Evolutionary conservation across 2,329 filamentous ascomycete species (phyloP).

Genomic region (Didymellaceae sp.): DNA sequence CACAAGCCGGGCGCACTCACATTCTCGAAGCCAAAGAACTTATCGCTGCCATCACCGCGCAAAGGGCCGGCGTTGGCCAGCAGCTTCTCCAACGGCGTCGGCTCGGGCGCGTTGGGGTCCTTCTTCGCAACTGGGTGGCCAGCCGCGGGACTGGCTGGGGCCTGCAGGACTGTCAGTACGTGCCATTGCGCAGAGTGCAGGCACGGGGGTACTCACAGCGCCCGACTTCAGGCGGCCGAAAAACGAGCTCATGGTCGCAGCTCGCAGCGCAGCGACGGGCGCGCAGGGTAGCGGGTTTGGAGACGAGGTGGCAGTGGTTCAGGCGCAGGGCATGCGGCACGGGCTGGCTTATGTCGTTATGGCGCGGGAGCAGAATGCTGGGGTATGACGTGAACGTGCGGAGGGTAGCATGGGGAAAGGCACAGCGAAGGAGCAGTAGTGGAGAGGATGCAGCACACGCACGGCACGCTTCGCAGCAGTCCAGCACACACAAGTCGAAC

Average conservation of each 20-base stretch:
- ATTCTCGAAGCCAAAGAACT: constrained; percentile 98
- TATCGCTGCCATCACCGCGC: constrained; percentile 88
- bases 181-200: constrained; percentile 27
- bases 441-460: constrained; percentile 4
- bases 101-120: constrained; percentile 62
- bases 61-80: constrained; percentile 83
- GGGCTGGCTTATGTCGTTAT: constrained; percentile 12
- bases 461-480: constrained; percentile 13
- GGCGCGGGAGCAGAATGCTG: constrained; percentile 9
- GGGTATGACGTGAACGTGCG: constrained; percentile 12
- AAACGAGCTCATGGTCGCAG: constrained; percentile 58
- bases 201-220: constrained; percentile 48
- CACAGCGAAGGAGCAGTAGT: constrained; percentile 8
- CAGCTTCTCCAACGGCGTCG: constrained; percentile 73
- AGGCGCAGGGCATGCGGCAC: constrained; percentile 17
- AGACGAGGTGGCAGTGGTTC: constrained; percentile 19
- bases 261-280: constrained; percentile 17
- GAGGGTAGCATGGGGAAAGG: constrained; percentile 18
- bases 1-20: constrained; percentile 66
- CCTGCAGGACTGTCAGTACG: constrained; percentile 45
- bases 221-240: constrained; percentile 61
- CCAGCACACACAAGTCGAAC: constrained; percentile 8
- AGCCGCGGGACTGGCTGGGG: constrained; percentile 55
- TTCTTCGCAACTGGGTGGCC: constrained; percentile 62
- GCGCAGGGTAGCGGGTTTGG: constrained; percentile 17